Evolutionary conservation across 257 asterid genomes (phyloP).

Genomic region (Craterostigma plantagineum): DNA sequence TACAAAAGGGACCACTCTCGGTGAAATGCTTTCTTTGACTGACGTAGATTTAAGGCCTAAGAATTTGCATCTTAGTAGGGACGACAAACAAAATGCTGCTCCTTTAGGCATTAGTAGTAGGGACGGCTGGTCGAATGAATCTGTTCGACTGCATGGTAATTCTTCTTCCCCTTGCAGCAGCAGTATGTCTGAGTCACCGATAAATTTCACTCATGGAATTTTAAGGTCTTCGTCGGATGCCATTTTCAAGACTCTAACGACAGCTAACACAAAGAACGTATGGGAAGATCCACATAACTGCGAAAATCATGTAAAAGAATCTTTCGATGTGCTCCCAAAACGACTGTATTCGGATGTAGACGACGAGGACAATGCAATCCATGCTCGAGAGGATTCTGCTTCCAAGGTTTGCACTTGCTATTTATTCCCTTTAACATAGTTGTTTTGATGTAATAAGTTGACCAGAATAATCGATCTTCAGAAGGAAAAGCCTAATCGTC

Average conservation of each 20-base stretch:
- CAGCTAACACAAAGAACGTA: slow-evolving; percentile 17
- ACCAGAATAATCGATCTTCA: too few species aligned
- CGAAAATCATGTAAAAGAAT: slow-evolving; percentile 16
- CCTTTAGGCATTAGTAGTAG: slow-evolving; percentile 60
- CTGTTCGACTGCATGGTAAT: slow-evolving; percentile 10
- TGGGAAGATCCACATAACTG: slow-evolving; percentile 6
- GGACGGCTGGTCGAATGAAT: slow-evolving; percentile 64
- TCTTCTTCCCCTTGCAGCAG: slow-evolving; percentile 14
- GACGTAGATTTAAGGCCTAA: slow-evolving; percentile 19
- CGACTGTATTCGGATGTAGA: too few species aligned
- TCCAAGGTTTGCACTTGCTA: too few species aligned
- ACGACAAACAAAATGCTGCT: slow-evolving; percentile 10
- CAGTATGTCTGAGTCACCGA: slow-evolving; percentile 20
- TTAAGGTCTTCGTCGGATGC: slow-evolving; percentile 22
- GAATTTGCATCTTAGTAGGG: slow-evolving; percentile 17
- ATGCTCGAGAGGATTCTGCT: too few species aligned
- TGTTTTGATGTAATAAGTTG: too few species aligned
- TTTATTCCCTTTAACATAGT: too few species aligned
- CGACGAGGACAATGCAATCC: slow-evolving; percentile 27
- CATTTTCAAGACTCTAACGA: slow-evolving; percentile 24
- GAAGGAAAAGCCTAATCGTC: too few species aligned
- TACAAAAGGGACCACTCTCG: slow-evolving; percentile 47
- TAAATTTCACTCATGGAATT: slow-evolving; percentile 16
- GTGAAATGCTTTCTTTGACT: slow-evolving; percentile 64
- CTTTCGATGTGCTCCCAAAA: slow-evolving; percentile 6